phyloP scores from a whole-genome alignment of 352 stramenopile genomes.

The Phytophthora pseudosyringae region DNA sequence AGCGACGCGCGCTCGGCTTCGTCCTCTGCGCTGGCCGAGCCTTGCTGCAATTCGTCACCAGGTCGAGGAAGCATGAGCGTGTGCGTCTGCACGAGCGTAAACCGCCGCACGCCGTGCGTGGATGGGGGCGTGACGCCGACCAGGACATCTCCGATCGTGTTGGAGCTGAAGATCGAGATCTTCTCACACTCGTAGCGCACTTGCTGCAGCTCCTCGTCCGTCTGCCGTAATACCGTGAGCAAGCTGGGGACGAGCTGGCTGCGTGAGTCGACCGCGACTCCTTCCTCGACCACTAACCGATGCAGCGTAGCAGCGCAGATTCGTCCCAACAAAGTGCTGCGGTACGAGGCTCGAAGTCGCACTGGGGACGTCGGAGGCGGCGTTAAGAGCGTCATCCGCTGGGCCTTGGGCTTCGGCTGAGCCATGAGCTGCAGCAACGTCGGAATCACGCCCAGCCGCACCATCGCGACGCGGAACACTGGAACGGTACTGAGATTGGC shows the following conservation, averaged over 20 bases:
- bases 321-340: slow-evolving; percentile 33
- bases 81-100: slow-evolving; percentile 14
- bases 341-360: slow-evolving; percentile 6
- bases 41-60: background rate
- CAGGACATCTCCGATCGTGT: slow-evolving; percentile 3
- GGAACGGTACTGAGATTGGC: slow-evolving; percentile 77
- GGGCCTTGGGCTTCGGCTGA: slow-evolving; percentile 11
- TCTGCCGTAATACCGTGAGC: slow-evolving; percentile 59
- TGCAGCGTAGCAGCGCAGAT: slow-evolving; percentile 80
- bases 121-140: slow-evolving; percentile 5
- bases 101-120: slow-evolving; percentile 9
- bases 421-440: slow-evolving; percentile 57
- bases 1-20: background rate
- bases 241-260: slow-evolving; percentile 60
- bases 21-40: background rate
- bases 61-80: background rate
- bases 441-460: slow-evolving; percentile 54
- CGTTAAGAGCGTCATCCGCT: slow-evolving; percentile 14
- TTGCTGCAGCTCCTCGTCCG: slow-evolving; percentile 70
- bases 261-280: slow-evolving; percentile 40
- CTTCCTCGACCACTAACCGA: slow-evolving; percentile 68
- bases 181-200: slow-evolving; percentile 49
- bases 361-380: background rate
- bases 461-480: slow-evolving; percentile 62
- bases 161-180: slow-evolving; percentile 44